Base-by-base conservation (phyloP, 139 green algal genomes). In the Nannochloris sp. region DNA sequence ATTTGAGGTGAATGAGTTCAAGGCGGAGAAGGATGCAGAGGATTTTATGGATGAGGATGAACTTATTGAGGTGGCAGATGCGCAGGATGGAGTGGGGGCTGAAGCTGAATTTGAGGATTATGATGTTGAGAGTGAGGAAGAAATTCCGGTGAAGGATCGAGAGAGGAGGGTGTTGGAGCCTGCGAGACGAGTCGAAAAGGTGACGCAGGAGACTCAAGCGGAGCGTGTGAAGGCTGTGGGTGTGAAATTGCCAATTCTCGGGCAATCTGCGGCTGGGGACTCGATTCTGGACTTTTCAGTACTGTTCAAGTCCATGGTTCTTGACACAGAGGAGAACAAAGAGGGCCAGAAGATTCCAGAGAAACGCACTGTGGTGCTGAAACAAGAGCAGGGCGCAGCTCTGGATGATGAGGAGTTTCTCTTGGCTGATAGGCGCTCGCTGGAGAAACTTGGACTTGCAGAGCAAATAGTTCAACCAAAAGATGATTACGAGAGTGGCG, bases 41-140 rank as follows among this genome's bases (percentile, higher is more conserved):
- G 71, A 78, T 51, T 78, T 49, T 62, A 65, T 59, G 1, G 65
- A 73, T 36, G 71, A 78, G 37, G 53, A 68, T 2, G 71, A 73
- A 56, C 48, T 78, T 14, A 78, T 78, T 16, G 71, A 72, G 51
- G 71, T 74, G 30, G 12, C n/a, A 50, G 61, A 63, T 57, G 61
- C 14, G 40, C 63, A 13, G 29, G 25, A 50, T 14, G 8, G 46
- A 61, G 58, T 17, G 48, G 36, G 58, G 17, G n/a, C 29, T 25
- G 14, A 55, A 6, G 65, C 65, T n/a, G 71, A 78, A 20, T 49
- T 72, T 17, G 71, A 78, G 23, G 71, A 78, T 20, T 70, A 78
- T 26, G 65, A 78, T 56, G 45, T 53, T 33, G 71, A 73, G 8
- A 60, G 66, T 16, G 65, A 69, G 25, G 56, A 67, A 17, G 31